Base-by-base conservation (phyloP, 768 basidiomycete genomes). In the Austroboletus eburneus region DNA sequence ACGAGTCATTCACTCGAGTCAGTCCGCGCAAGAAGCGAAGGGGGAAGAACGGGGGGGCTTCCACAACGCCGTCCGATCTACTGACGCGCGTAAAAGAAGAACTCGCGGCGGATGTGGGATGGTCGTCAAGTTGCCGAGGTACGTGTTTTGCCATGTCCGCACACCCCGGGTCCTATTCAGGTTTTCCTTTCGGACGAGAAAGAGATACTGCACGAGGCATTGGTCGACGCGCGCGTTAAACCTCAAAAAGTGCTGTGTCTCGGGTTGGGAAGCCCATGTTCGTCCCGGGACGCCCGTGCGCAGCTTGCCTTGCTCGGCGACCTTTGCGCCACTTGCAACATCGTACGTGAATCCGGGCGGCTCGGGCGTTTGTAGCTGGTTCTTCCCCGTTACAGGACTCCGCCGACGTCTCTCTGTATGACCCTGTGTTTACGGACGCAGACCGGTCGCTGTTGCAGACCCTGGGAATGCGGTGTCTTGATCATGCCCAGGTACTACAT, bases 351-450 rank as follows among this genome's bases (percentile, higher is more conserved):
- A 38, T 40, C 29, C 25, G 24, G 43, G 30, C 13, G 33, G 42
- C 43, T 56, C 32, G 52, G 52, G 39, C 43, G 41, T 53, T 41
- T 55, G 10, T 46, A 46, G 45, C 51, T 20, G n/a, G 16, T 24
- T 39, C 30, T 13, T n/a, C n/a, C 40, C 27, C 35, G 21, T 21
- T 43, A 23, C 57, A 87, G 85, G 73, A 70, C 54, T 69, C 61
- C 55, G 60, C 62, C 34, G 63, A 66, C 16, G 72, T 86, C 42
- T 74, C 72, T 52, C 50, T 81, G 32, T 87, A 79, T 65, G 87
- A 90, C 70, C 87, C 87, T 50, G 77, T 82, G n/a, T 86, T 88
- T 65, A 74, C 82, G 58, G 72, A 70, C 17, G 74, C 78, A 56
- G 87, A 89, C 57, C 48, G 53, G 33, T 55, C 61, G n/a, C 69